Base-by-base conservation (phyloP, 306 rosid species). In the Cicer yamashitae region DNA sequence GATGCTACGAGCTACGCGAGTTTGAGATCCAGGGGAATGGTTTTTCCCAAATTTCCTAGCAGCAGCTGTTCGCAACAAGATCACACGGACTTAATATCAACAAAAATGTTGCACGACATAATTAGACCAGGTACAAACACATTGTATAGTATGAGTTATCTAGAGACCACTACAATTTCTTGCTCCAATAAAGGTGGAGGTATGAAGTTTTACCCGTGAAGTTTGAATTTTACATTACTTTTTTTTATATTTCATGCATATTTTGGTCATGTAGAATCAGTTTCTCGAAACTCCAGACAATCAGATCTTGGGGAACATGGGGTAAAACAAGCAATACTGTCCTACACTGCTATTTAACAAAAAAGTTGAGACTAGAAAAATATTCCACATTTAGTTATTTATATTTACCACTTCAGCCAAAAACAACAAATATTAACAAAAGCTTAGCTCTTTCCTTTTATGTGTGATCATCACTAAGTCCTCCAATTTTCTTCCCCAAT, bases 1-100 rank as follows among this genome's bases (percentile, higher is more conserved):
- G 70, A 94, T 86, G 74, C 86, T 88, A 13, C 91, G 90, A 67
- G 81, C 89, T 71, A 88, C 85, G 75, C 73, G 81, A 34, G 84
- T 63, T 53, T 94, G 97, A 58, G 84, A 60, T 54, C 66, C 68
- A 3, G 59, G 57, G 48, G 13, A 83, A 68, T 91, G 92, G 67
- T 77, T 90, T 82, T 84, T 88, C 80, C 93, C 97, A 69, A 56
- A 71, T 74, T 88, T 91, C 78, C 79, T 84, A 12, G 43, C 54
- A 69, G 79, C 7, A 60, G 96, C 98, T 86, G 90, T 45, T n/a
- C 25, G 77, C 62, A 74, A 76, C 61, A 30, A 30, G 8, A 34
- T 73, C 57, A 79, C 30, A 10, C 6, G 60, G n/a, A 22, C 54
- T 46, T 15, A 79, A 50, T 37, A 64, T 58, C 67, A 79, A 43